Evolutionary conservation across 2,329 filamentous ascomycete species (phyloP).

Genomic region (Cytospora paraplurivora): DNA sequence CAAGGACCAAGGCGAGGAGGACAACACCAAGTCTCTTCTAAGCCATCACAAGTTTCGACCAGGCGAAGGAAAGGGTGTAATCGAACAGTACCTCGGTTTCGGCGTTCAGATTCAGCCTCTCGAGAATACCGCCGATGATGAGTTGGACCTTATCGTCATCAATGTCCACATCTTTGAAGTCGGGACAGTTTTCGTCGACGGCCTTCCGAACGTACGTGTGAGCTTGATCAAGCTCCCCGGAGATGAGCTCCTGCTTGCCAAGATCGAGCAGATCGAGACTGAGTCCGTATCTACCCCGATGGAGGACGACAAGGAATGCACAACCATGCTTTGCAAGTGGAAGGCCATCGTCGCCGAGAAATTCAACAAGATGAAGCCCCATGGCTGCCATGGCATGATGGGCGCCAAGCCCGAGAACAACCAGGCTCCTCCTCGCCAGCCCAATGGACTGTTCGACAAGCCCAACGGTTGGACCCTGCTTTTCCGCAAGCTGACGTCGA

Average conservation of each 20-base stretch:
- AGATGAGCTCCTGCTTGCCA: constrained; percentile 57
- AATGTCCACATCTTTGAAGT: constrained; percentile 63
- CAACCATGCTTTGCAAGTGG: constrained; percentile 57
- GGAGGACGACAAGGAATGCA: constrained; percentile 41
- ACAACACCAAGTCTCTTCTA: constrained; percentile 29
- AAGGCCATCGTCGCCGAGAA: constrained; percentile 52
- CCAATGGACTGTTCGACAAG: constrained; percentile 29
- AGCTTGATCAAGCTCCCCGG: constrained; percentile 62
- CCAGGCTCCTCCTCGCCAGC: constrained; percentile 26
- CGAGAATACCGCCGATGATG: constrained; percentile 53
- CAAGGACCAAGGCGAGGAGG: constrained; percentile 36
- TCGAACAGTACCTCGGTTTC: constrained; percentile 49
- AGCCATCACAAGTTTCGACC: constrained; percentile 30
- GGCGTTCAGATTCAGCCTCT: constrained; percentile 46
- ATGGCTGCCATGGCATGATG: constrained; percentile 45
- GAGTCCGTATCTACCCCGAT: constrained; percentile 32
- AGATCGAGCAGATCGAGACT: constrained; percentile 44
- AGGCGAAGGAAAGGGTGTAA: constrained; percentile 29
- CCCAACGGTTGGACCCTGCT: constrained; percentile 47
- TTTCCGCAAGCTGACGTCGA: constrained; percentile 58
- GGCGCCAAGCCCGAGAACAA: constrained; percentile 30
- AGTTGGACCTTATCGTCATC: constrained; percentile 55
- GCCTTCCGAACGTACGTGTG: constrained; percentile 58
- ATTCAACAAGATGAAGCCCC: constrained; percentile 41
- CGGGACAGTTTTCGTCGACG: constrained; percentile 56